Conservation (phyloP, 306 rosid species). For the apple (Malus domestica) region ASM211411v1 NC_041794.1:22671501-22672000, state of each 20-base stretch:
- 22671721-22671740: background rate
- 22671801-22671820: conserved; percentile 7
- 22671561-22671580: background rate
- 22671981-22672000: conserved; percentile 3
- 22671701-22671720: background rate
- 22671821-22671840: background rate
- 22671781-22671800: background rate
- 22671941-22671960: background rate
- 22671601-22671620: too few relatives aligned
- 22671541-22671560: background rate
- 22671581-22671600: background rate
- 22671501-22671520: too few relatives aligned
- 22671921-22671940: background rate
- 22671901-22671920: conserved; percentile 3
- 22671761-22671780: background rate
- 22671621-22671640: background rate
- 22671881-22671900: conserved; percentile 7
- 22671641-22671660: background rate
- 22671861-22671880: background rate
- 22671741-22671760: background rate
- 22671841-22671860: background rate
- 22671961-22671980: conserved; percentile 1
- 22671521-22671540: background rate
- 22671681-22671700: background rate
- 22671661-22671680: background rate